phyloP scores from a whole-genome alignment of 306 rosid species.

The Prunus mongolica region DNA sequence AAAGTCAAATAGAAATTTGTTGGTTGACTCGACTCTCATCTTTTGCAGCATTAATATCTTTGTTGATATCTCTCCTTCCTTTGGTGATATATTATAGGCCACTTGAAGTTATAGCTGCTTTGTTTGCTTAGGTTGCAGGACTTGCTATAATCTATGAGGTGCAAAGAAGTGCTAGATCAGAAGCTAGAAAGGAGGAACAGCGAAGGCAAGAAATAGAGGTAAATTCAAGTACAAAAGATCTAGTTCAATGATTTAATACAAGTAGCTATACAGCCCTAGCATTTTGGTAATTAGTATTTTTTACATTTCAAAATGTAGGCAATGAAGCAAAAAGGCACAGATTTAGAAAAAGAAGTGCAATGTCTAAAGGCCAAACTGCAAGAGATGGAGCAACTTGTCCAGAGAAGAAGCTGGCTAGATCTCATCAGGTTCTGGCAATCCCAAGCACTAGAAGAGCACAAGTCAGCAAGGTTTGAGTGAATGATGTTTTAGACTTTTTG shows the following conservation, averaged over 20 bases:
- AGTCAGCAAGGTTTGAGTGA: not conserved
- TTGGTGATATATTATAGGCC: not conserved
- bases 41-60: not conserved
- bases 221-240: not conserved
- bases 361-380: constrained; percentile 1
- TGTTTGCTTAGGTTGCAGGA: constrained; percentile 16
- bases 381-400: constrained; percentile 9
- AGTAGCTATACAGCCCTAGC: not conserved
- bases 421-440: not conserved
- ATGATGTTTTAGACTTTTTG: no score
- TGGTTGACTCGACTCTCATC: not conserved
- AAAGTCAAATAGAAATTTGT: not conserved
- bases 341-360: not conserved
- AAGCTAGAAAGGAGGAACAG: constrained; percentile 9
- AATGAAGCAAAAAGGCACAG: not conserved
- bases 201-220: constrained; percentile 11
- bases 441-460: not conserved
- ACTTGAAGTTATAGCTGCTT: not conserved
- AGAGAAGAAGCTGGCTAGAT: constrained; percentile 7
- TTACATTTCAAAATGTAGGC: not conserved
- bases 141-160: constrained; percentile 2
- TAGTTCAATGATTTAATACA: not conserved
- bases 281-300: not conserved
- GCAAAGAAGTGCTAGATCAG: constrained; percentile 6
- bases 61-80: not conserved